phyloP scores from a whole-genome alignment of 805 yeast genomes.

The Starmerella davenportii region DNA sequence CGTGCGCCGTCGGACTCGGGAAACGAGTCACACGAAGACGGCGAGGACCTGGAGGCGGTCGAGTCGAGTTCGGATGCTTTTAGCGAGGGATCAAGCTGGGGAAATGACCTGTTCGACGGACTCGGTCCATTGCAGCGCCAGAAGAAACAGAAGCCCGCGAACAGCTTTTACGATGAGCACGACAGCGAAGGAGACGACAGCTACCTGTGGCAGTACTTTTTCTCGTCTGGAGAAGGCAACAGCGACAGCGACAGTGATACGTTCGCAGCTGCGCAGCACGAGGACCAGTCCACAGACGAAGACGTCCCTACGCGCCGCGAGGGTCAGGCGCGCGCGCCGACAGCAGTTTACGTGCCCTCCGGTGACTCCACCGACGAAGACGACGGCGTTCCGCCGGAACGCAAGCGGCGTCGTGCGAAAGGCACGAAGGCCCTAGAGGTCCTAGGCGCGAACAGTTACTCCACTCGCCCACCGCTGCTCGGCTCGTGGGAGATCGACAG shows the following conservation, averaged over 20 bases:
- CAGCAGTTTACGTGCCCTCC: slow-evolving; percentile 23
- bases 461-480: slow-evolving; percentile 75
- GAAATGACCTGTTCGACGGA: slow-evolving; percentile 17
- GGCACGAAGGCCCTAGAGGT: slow-evolving; percentile 84
- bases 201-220: slow-evolving; percentile 58
- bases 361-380: slow-evolving; percentile 95
- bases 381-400: slow-evolving; percentile 55
- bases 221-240: slow-evolving; percentile 28
- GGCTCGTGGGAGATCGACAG: slow-evolving; percentile 76
- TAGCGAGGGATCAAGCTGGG: slow-evolving; percentile 15
- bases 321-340: background rate
- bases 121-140: slow-evolving; percentile 4
- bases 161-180: slow-evolving; percentile 6
- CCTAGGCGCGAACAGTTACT: slow-evolving; percentile 67
- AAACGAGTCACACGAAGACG: background rate
- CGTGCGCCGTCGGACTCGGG: background rate
- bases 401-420: slow-evolving; percentile 28
- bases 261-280: slow-evolving; percentile 15
- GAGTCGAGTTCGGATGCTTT: slow-evolving; percentile 1
- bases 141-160: too few species aligned
- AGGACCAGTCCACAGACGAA: background rate
- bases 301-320: background rate
- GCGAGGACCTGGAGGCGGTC: background rate
- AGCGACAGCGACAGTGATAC: slow-evolving; percentile 19
- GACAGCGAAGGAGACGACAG: slow-evolving; percentile 27